Evolutionary conservation across 2,329 filamentous ascomycete genomes (phyloP).

Genomic region (Colletotrichum spaethianum): DNA sequence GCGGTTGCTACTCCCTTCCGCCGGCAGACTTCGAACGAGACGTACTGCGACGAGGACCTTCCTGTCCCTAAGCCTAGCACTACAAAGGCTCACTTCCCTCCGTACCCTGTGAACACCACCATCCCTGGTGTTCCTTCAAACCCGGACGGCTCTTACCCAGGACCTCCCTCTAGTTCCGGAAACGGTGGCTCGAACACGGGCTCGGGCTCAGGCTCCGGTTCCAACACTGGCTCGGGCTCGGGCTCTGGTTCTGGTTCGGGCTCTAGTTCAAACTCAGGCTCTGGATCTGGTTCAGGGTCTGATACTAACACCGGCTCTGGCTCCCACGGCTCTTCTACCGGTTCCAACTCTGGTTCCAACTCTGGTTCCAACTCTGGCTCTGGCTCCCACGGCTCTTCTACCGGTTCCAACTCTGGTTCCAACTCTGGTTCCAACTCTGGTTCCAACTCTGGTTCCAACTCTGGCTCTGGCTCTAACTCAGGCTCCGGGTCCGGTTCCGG

Average conservation of each 20-base stretch:
- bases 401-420: slow-evolving; percentile 1
- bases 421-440: no score
- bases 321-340: background rate
- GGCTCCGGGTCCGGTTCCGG: background rate
- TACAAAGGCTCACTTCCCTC: slow-evolving; percentile 26
- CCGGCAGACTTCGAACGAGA: slow-evolving; percentile 36
- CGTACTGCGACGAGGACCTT: slow-evolving; percentile 33
- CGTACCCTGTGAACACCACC: slow-evolving; percentile 31
- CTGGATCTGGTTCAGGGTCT: background rate
- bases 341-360: background rate
- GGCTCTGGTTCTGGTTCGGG: background rate
- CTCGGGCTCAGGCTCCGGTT: background rate
- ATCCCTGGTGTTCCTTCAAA: slow-evolving; percentile 26
- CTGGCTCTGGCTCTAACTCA: background rate
- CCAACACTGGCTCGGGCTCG: background rate
- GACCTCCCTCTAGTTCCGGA: slow-evolving; percentile 4
- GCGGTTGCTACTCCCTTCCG: slow-evolving; percentile 34
- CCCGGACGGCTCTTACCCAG: slow-evolving; percentile 9
- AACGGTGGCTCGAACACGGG: slow-evolving; percentile 10
- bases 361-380: background rate
- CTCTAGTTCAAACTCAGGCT: background rate
- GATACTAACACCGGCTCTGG: background rate
- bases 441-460: background rate
- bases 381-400: background rate
- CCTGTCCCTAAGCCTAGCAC: slow-evolving; percentile 19